Conservation (phyloP, 805 yeast genomes). For the Kazachstania bromeliacearum region DNA sequence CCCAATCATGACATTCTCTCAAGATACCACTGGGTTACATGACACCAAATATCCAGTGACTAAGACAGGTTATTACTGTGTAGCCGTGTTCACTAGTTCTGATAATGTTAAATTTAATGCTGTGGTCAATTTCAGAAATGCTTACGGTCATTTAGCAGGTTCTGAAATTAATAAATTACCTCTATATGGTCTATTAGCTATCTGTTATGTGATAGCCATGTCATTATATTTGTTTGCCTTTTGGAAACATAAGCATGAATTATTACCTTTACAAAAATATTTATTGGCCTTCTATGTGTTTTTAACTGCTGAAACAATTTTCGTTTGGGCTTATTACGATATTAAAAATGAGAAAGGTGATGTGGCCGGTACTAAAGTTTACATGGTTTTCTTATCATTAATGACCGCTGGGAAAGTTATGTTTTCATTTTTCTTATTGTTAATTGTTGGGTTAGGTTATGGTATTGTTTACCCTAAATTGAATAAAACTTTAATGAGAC, state of each 20-base stretch:
- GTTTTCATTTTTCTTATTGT: constrained; percentile 76
- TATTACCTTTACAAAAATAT: constrained; percentile 84
- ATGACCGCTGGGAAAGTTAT: constrained; percentile 76
- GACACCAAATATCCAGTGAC: constrained; percentile 54
- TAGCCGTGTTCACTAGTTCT: constrained; percentile 52
- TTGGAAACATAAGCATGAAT: constrained; percentile 75
- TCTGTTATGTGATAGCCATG: constrained; percentile 72
- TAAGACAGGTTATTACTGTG: constrained; percentile 87
- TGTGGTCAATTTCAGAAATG: constrained; percentile 75
- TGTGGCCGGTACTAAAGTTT: constrained; percentile 52
- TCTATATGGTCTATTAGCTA: constrained; percentile 75
- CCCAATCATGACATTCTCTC: constrained; percentile 46
- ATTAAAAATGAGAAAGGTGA: constrained; percentile 57
- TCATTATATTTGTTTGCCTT: constrained; percentile 80
- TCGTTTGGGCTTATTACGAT: constrained; percentile 88
- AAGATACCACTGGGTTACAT: constrained; percentile 50
- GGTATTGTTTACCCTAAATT: constrained; percentile 88
- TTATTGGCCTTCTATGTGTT: constrained; percentile 77
- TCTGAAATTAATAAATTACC: constrained; percentile 87
- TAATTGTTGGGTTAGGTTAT: constrained; percentile 84
- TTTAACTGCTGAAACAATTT: constrained; percentile 72
- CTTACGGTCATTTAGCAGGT: constrained; percentile 84
- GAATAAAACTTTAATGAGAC: constrained; percentile 64
- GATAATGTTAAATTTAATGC: constrained; percentile 45
- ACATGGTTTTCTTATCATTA: constrained; percentile 68